These are phyloP conservation scores for Botryobasidium botryosum DNA, from an alignment of 768 basidiomycete genomes.

Conservation along the genomic window DNA sequence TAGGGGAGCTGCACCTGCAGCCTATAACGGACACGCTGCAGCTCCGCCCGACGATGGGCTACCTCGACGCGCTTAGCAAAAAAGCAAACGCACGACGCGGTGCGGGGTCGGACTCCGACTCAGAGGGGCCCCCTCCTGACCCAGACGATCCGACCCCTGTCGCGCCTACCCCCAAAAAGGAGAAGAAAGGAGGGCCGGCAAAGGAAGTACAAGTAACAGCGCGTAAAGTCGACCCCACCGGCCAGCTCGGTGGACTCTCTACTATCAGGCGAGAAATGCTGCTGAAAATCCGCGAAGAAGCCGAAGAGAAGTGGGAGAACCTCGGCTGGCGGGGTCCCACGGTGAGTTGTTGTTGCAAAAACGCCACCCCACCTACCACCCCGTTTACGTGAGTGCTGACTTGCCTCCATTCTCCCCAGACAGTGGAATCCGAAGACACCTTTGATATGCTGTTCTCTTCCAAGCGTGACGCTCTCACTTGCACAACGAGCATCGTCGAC, in stretches of 20 bases:
- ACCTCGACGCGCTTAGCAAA: slow-evolving; percentile 55
- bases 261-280: slow-evolving; percentile 61
- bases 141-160: slow-evolving; percentile 49
- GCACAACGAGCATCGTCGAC: background rate
- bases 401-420: slow-evolving; percentile 24
- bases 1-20: slow-evolving; percentile 60
- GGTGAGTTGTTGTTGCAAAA: slow-evolving; percentile 31
- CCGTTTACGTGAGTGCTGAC: too few species aligned
- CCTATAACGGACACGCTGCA: slow-evolving; percentile 67
- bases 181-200: slow-evolving; percentile 29
- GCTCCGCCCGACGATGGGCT: slow-evolving; percentile 65
- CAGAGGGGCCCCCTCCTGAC: slow-evolving; percentile 32
- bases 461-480: background rate
- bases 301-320: slow-evolving; percentile 61
- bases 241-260: slow-evolving; percentile 53
- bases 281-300: slow-evolving; percentile 49
- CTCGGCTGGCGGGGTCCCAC: slow-evolving; percentile 47
- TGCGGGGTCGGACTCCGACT: slow-evolving; percentile 11
- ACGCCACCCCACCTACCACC: too few species aligned
- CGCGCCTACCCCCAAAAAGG: slow-evolving; percentile 17
- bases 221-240: slow-evolving; percentile 39
- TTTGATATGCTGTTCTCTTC: slow-evolving; percentile 48
- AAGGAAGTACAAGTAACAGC: slow-evolving; percentile 67
- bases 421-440: slow-evolving; percentile 34
- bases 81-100: slow-evolving; percentile 35